Evolutionary conservation across 139 green algal species (phyloP), one percentile per base, ranked within the genome.

Genomic region (Coelastrella sp.): DNA sequence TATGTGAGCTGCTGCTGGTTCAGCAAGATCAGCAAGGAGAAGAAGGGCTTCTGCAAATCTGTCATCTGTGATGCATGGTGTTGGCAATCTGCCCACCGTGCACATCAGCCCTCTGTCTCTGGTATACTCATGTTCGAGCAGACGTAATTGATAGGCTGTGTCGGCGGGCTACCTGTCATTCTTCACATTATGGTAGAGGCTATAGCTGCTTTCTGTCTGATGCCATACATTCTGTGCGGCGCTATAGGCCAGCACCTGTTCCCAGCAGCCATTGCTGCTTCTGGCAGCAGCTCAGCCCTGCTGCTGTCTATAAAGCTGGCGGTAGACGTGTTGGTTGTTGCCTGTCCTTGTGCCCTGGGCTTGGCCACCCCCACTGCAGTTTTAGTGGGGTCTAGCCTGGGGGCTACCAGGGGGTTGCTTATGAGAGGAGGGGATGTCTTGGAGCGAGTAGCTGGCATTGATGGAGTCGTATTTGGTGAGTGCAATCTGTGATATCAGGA

Each of bases 271-370:
- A 60, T 80, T 0, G 75, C 60, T 15, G 67, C 77, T 34, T 62
- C 87, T 30, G 45, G 66, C 69, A 77, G 41, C 69, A 66, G 64
- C 30, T 81, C 89, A 5, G 86, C 91, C 4, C 85, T 96, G 30
- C 83, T 98, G 68, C 90, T 98, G 48, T 88, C 88, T 32, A 71
- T 97, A 32, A 93, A 95, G 69, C 90, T 99, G 60, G 96, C 96
- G 2, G 93, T 98, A 21, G 94, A 98, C 67, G 96, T 99, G 73
- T 89, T 99, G 75, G 96, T 99, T 63, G 94, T 99, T 17, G 97
- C 97, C 21, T 99, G 97, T 88, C 97, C 97, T 17, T 99, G 97
- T 84, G 96, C 97, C 1, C 90, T 99, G 50, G 97, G 97, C n/a
- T 89, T 99, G 9, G 97, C 97, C 41, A 98, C 96, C 4, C 97